Evolutionary conservation across 2,329 filamentous ascomycete genomes (phyloP).

Genomic region (Raffaelea arxii): DNA sequence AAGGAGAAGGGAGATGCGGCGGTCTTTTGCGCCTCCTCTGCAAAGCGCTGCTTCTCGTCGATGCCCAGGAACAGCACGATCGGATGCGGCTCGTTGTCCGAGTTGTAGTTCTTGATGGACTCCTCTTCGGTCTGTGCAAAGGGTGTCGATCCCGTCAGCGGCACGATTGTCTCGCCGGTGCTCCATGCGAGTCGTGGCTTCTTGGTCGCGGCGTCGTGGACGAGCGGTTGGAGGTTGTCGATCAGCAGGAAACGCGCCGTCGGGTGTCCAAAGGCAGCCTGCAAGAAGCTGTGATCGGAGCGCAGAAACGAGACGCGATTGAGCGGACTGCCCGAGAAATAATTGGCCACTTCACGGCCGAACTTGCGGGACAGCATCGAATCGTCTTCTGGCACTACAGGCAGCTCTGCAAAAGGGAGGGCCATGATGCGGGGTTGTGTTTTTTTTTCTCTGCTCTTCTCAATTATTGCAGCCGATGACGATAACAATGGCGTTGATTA

Average conservation of each 20-base stretch:
- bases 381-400: constrained; percentile 38
- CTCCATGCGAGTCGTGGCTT: constrained; percentile 54
- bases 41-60: constrained; percentile 44
- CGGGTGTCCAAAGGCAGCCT: constrained; percentile 54
- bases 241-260: constrained; percentile 66
- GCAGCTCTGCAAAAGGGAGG: constrained; percentile 19
- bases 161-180: constrained; percentile 56
- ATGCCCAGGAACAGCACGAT: constrained; percentile 79
- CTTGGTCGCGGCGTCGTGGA: constrained; percentile 27
- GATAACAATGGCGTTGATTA: too few species aligned
- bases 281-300: constrained; percentile 59
- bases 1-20: constrained; percentile 36
- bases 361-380: constrained; percentile 69
- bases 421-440: too few species aligned
- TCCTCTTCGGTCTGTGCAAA: constrained; percentile 67
- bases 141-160: constrained; percentile 60
- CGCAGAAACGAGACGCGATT: constrained; percentile 76
- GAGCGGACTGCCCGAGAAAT: constrained; percentile 69
- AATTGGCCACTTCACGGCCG: constrained; percentile 72
- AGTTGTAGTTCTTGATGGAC: constrained; percentile 64
- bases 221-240: constrained; percentile 67
- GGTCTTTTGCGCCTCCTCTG: constrained; percentile 19
- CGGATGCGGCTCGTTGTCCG: constrained; percentile 47
- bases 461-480: too few species aligned
- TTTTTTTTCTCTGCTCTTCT: too few species aligned